phyloP scores from a whole-genome alignment of 2,329 filamentous ascomycete species.

The Pyrenophora graminea region DNA sequence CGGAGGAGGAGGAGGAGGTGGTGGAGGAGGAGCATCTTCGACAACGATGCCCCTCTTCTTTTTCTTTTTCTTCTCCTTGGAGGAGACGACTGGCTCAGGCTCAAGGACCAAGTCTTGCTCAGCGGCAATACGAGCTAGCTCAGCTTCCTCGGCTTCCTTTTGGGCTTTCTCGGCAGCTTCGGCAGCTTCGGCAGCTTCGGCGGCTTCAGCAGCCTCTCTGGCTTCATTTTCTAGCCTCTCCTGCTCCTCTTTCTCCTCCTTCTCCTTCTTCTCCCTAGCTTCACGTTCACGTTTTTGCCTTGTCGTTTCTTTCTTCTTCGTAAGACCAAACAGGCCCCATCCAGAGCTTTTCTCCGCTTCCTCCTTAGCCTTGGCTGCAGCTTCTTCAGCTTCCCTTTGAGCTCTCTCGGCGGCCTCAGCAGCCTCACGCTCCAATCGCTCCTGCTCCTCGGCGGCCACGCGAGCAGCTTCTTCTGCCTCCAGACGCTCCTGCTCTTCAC shows the following conservation, averaged over 20 bases:
- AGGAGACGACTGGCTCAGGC: conserved; percentile 13
- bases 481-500: conserved; percentile 31
- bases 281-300: conserved; percentile 39
- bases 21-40: conserved; percentile 20
- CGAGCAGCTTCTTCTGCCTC: conserved; percentile 30
- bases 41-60: conserved; percentile 34
- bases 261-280: conserved; percentile 30
- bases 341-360: conserved; percentile 32
- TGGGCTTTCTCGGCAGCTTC: conserved; percentile 33
- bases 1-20: conserved; percentile 18
- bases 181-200: conserved; percentile 19
- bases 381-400: conserved; percentile 23
- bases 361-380: conserved; percentile 21
- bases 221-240: conserved; percentile 35
- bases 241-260: conserved; percentile 29
- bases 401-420: conserved; percentile 14
- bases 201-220: conserved; percentile 36
- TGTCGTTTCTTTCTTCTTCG: conserved; percentile 43
- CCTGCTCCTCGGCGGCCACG: neutral
- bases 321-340: conserved; percentile 22
- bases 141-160: conserved; percentile 18
- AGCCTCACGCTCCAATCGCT: neutral
- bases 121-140: conserved; percentile 43
- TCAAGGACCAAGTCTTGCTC: conserved; percentile 34
- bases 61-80: conserved; percentile 45